Percentiles rank a stretch among this genome's conserved stretches.
These are phyloP conservation scores for Naganishia liquefaciens DNA, from an alignment of 1,284 basidiomycete species.

Conservation along the genomic window DNA sequence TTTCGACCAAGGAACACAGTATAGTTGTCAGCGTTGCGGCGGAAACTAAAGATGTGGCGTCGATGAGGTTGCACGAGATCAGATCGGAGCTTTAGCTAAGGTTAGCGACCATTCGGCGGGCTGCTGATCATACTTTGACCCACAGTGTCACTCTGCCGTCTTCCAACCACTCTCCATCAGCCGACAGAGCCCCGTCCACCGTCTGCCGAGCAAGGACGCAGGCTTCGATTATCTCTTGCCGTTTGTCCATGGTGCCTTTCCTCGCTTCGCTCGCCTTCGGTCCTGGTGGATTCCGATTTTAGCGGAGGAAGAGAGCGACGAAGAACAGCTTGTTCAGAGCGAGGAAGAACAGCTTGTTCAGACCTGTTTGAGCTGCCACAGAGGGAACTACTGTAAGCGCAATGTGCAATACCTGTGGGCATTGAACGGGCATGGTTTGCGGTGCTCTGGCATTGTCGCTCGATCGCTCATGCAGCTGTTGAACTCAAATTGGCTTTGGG, in stretches of 20 bases:
- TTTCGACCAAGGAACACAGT: constrained; percentile 7
- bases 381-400: too few relatives aligned
- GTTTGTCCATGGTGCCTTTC: constrained; percentile 21
- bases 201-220: constrained; percentile 1
- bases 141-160: too few relatives aligned
- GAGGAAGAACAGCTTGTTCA: too few relatives aligned
- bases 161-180: constrained; percentile 15
- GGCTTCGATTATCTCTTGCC: constrained; percentile 16
- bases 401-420: too few relatives aligned
- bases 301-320: too few relatives aligned
- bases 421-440: too few relatives aligned
- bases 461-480: too few relatives aligned
- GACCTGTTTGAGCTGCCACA: too few relatives aligned
- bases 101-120: neutral
- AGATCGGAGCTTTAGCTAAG: constrained; percentile 13
- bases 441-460: too few relatives aligned
- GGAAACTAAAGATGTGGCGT: constrained; percentile 5
- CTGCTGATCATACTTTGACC: neutral
- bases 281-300: too few relatives aligned
- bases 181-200: constrained; percentile 3
- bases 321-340: too few relatives aligned
- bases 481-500: too few relatives aligned
- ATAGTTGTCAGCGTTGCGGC: constrained; percentile 19
- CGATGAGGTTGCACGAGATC: constrained; percentile 21
- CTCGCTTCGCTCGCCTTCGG: neutral